Conservation (phyloP, 305 asterid species). For the Fraxinus nigra region DNA sequence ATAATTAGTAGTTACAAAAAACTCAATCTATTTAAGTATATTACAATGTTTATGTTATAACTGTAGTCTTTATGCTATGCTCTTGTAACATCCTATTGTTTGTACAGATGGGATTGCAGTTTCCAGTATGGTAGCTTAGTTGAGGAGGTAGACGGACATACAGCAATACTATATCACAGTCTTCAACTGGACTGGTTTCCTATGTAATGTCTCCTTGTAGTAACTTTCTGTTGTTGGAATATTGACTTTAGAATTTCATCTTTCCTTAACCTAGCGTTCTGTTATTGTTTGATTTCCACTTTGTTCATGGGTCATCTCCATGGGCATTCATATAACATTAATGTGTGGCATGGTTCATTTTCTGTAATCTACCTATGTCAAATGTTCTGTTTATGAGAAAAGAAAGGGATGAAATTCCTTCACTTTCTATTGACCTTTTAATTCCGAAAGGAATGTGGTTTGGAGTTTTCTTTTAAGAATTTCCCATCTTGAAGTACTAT, state of each 20-base stretch:
- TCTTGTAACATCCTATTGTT: constrained; percentile 19
- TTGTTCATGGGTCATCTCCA: neutral
- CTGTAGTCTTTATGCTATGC: constrained; percentile 1
- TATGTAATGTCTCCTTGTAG: constrained; percentile 44
- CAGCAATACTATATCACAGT: constrained; percentile 92
- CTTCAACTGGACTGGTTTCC: constrained; percentile 98
- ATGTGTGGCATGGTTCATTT: constrained; percentile 2
- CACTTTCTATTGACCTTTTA: neutral
- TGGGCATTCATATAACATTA: constrained; percentile 7
- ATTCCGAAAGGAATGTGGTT: neutral
- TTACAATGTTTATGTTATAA: constrained; percentile 8
- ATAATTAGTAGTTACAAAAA: neutral
- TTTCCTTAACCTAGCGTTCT: constrained; percentile 5
- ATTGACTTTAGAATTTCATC: constrained; percentile 8
- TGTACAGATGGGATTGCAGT: constrained; percentile 96
- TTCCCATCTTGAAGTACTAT: constrained; percentile 2
- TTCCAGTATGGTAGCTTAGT: constrained; percentile 97
- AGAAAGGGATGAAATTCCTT: neutral
- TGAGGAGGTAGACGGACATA: constrained; percentile 99
- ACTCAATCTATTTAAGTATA: neutral
- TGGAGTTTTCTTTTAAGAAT: neutral
- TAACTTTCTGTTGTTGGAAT: constrained; percentile 21
- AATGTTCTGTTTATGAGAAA: neutral
- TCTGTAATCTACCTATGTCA: neutral
- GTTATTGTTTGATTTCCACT: constrained; percentile 1